Percentiles rank a stretch among this genome's conserved stretches.
Conservation (phyloP, 2,329 filamentous ascomycete genomes). For the Emericellopsis cladophorae region DNA sequence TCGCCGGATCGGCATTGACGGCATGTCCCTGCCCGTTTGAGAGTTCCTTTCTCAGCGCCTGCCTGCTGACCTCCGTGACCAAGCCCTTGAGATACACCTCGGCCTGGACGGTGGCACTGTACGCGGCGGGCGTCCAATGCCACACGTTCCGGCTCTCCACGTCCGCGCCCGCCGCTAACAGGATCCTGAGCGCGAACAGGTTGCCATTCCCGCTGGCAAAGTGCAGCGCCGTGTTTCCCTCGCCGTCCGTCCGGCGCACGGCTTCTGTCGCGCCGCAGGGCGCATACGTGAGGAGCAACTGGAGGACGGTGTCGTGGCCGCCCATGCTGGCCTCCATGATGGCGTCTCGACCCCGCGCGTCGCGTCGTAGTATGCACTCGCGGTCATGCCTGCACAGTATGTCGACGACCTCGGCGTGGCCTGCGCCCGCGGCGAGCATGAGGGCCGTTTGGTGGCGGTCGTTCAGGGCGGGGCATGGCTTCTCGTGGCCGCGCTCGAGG, state of each 20-base stretch:
- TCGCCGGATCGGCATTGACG: conserved; percentile 21
- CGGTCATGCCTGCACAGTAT: conserved; percentile 55
- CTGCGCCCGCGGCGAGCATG: conserved; percentile 60
- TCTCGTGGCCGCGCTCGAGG: conserved; percentile 63
- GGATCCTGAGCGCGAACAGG: conserved; percentile 60
- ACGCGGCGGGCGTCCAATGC: conserved; percentile 74
- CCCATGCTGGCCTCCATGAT: conserved; percentile 52
- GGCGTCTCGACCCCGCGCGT: conserved; percentile 58
- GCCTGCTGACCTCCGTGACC: conserved; percentile 52
- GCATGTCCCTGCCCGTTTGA: background rate
- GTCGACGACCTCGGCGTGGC: conserved; percentile 63
- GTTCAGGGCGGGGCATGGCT: conserved; percentile 61
- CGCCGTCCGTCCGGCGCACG: conserved; percentile 46
- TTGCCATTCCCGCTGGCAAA: conserved; percentile 77
- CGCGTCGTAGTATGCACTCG: conserved; percentile 48
- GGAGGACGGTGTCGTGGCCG: conserved; percentile 52
- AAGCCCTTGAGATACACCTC: conserved; percentile 75
- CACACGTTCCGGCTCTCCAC: conserved; percentile 59
- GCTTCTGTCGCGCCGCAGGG: conserved; percentile 39
- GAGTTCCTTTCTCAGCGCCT: conserved; percentile 22
- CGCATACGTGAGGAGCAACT: conserved; percentile 49
- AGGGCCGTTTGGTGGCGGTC: conserved; percentile 69
- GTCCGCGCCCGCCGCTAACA: conserved; percentile 69
- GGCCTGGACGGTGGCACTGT: conserved; percentile 69
- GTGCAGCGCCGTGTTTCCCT: conserved; percentile 80